These are phyloP conservation scores for Malus hybrid DNA, from an alignment of 331 rosid genomes.

Conservation along the genomic window DNA sequence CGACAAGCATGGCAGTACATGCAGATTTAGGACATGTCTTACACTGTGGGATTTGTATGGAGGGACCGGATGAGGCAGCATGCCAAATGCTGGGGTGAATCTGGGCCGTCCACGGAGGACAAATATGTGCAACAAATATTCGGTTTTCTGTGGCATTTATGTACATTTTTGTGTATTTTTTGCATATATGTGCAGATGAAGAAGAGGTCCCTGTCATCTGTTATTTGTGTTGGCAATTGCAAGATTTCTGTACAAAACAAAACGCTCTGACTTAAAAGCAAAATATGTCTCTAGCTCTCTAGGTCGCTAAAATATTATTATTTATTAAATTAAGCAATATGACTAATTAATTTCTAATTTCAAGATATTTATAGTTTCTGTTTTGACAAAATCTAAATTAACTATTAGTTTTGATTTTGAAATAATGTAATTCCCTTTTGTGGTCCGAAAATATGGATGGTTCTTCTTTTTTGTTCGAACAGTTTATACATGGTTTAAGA, in stretches of 20 bases:
- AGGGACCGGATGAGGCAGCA: constrained; percentile 29
- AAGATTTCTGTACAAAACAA: constrained; percentile 37
- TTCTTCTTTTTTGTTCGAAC: too few species aligned
- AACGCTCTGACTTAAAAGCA: constrained; percentile 37
- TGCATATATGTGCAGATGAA: constrained; percentile 19
- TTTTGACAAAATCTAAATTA: too few species aligned
- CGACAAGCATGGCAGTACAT: constrained; percentile 5
- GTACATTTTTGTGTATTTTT: background rate
- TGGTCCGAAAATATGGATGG: too few species aligned
- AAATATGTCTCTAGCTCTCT: constrained; percentile 20
- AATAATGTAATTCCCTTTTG: too few species aligned
- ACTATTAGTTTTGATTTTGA: too few species aligned
- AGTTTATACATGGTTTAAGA: too few species aligned
- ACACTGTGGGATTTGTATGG: constrained; percentile 30
- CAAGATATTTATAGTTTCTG: too few species aligned
- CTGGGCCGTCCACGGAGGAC: constrained; percentile 30
- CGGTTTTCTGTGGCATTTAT: constrained; percentile 26
- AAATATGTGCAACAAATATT: constrained; percentile 24
- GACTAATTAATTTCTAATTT: too few species aligned
- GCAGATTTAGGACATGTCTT: constrained; percentile 28
- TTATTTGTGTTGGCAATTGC: constrained; percentile 44
- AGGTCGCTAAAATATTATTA: too few species aligned
- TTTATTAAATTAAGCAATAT: too few species aligned
- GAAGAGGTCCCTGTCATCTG: constrained; percentile 35
- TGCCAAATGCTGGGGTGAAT: constrained; percentile 10